phyloP scores from a whole-genome alignment of 2,329 filamentous ascomycete species.

The Fusarium xyrophilum region DNA sequence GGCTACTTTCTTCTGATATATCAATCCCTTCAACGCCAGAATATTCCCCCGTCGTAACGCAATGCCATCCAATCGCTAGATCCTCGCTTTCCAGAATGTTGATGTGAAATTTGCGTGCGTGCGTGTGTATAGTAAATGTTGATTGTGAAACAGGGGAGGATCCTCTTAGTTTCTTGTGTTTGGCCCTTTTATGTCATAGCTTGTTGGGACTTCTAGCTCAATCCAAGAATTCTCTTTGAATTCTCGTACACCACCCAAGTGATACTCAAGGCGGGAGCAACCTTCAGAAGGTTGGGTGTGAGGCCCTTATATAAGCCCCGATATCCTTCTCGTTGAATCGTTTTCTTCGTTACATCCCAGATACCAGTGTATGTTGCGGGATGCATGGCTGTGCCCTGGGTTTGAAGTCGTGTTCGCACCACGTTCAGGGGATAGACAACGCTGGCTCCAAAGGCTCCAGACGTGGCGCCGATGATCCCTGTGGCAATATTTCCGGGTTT shows the following conservation, averaged over 20 bases:
- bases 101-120: slow-evolving; percentile 29
- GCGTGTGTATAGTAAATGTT: slow-evolving; percentile 25
- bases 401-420: slow-evolving; percentile 88
- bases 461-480: slow-evolving; percentile 87
- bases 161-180: slow-evolving; percentile 3
- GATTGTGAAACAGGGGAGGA: slow-evolving; percentile 1
- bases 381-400: slow-evolving; percentile 92
- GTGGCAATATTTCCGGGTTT: slow-evolving; percentile 82
- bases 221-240: slow-evolving; percentile 73
- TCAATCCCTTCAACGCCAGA: slow-evolving; percentile 38
- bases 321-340: slow-evolving; percentile 80
- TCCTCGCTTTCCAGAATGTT: slow-evolving; percentile 39
- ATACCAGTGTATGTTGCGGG: slow-evolving; percentile 90
- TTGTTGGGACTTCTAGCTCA: slow-evolving; percentile 47
- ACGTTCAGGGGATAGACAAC: slow-evolving; percentile 96
- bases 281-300: slow-evolving; percentile 94
- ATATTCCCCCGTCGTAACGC: slow-evolving; percentile 32
- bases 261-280: slow-evolving; percentile 94
- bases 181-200: background rate
- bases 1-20: slow-evolving; percentile 28
- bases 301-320: slow-evolving; percentile 92
- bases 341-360: slow-evolving; percentile 84
- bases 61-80: slow-evolving; percentile 41
- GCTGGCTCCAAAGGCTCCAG: slow-evolving; percentile 90
- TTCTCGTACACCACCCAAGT: slow-evolving; percentile 95